These are phyloP conservation scores for Penicillium argentinense DNA, from an alignment of 495 filamentous ascomycete genomes.

Conservation along the genomic window DNA sequence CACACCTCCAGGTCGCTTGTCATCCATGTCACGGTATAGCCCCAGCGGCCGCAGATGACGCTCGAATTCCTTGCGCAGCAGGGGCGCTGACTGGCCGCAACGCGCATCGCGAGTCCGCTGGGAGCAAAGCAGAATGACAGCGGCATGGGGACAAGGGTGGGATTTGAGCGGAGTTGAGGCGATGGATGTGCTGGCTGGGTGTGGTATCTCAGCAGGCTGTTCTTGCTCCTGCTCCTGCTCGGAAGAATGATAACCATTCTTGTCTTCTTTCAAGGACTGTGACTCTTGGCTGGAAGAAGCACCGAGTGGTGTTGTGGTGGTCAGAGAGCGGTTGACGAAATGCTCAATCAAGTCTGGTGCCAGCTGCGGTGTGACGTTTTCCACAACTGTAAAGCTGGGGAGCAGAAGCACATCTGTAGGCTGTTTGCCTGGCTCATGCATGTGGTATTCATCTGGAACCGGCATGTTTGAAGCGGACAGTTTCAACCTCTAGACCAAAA, in stretches of 20 bases:
- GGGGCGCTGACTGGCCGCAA: slow-evolving; percentile 88
- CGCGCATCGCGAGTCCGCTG: slow-evolving; percentile 91
- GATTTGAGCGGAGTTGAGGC: slow-evolving; percentile 56
- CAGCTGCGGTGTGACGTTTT: slow-evolving; percentile 77
- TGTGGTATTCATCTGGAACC: slow-evolving; percentile 60
- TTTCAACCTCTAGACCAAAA: slow-evolving; percentile 67
- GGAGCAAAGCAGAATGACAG: slow-evolving; percentile 89
- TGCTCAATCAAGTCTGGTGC: slow-evolving; percentile 70
- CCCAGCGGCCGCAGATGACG: slow-evolving; percentile 82
- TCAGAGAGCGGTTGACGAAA: slow-evolving; percentile 71
- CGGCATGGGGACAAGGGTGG: slow-evolving; percentile 73
- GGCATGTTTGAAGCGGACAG: slow-evolving; percentile 93
- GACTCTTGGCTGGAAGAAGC: slow-evolving; percentile 19
- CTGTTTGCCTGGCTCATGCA: slow-evolving; percentile 55
- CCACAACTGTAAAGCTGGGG: slow-evolving; percentile 81
- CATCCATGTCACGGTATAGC: slow-evolving; percentile 81
- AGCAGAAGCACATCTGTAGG: slow-evolving; percentile 85
- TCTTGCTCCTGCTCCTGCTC: slow-evolving; percentile 2
- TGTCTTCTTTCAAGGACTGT: not conserved
- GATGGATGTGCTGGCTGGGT: slow-evolving; percentile 32
- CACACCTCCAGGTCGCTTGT: slow-evolving; percentile 84
- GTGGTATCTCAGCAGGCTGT: slow-evolving; percentile 7
- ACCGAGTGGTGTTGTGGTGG: slow-evolving; percentile 69
- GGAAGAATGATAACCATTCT: slow-evolving; percentile 4
- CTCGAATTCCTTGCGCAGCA: slow-evolving; percentile 84